Evolutionary conservation across 768 basidiomycete species (phyloP).

Genomic region (Cystofilobasidium ferigula): DNA sequence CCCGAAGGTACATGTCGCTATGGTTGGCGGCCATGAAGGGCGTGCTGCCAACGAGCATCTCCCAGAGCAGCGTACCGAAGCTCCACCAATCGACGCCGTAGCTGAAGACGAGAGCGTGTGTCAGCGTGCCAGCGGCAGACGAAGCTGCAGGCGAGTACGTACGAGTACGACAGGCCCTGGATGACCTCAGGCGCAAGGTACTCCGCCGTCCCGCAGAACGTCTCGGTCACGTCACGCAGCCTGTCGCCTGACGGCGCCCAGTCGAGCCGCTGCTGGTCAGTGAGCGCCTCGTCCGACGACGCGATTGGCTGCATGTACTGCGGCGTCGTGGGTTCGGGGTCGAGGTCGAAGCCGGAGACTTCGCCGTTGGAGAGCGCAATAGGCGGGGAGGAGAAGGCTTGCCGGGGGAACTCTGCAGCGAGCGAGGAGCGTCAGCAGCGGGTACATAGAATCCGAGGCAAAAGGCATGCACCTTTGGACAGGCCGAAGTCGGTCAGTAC

Average conservation of each 20-base stretch:
- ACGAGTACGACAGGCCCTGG: constrained; percentile 69
- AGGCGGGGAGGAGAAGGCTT: neutral
- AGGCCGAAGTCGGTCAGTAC: constrained; percentile 90
- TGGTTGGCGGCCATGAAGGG: constrained; percentile 24
- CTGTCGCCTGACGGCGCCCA: constrained; percentile 42
- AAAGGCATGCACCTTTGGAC: constrained; percentile 14
- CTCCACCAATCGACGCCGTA: constrained; percentile 99
- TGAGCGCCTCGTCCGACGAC: neutral
- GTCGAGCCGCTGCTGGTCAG: constrained; percentile 20
- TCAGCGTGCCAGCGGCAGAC: neutral
- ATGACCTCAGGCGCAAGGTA: constrained; percentile 96
- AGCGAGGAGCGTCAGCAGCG: neutral
- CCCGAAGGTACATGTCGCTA: constrained; percentile 83
- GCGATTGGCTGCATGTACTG: constrained; percentile 6
- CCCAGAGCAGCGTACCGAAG: constrained; percentile 92
- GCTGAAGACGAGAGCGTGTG: neutral
- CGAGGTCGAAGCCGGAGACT: neutral
- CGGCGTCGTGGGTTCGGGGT: neutral
- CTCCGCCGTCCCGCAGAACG: constrained; percentile 84
- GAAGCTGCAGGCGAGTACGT: neutral
- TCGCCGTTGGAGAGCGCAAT: constrained; percentile 2
- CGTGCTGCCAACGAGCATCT: constrained; percentile 73
- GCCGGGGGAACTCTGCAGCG: constrained; percentile 8
- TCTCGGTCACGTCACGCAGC: constrained; percentile 57
- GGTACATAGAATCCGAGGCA: neutral